phyloP scores from a whole-genome alignment of 352 stramenopile species.

The Pythium phragmiticola region DNA sequence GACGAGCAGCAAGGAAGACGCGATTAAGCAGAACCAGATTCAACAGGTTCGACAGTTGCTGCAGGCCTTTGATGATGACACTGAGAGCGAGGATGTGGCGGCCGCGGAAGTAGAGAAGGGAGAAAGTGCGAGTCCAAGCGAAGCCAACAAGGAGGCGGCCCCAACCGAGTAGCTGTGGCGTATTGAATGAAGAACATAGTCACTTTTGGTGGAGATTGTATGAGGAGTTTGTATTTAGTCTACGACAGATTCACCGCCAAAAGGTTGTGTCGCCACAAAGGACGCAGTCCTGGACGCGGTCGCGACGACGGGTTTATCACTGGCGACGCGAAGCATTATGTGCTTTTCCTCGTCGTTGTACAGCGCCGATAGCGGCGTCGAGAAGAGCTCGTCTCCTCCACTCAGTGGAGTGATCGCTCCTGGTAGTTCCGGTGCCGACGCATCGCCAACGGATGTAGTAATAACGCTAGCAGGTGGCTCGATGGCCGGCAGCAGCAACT shows the following conservation, averaged over 20 bases:
- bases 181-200: background rate
- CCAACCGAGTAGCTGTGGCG: constrained; percentile 2
- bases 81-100: background rate
- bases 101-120: background rate
- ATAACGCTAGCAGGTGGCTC: background rate
- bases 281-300: constrained; percentile 4
- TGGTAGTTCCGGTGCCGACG: background rate
- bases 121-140: background rate
- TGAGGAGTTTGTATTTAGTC: background rate
- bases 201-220: background rate
- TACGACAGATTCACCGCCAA: constrained; percentile 9
- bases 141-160: background rate
- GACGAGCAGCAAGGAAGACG: constrained; percentile 6
- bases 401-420: background rate
- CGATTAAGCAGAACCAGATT: constrained; percentile 38
- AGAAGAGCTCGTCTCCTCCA: constrained; percentile 30
- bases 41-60: constrained; percentile 39
- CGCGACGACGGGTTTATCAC: background rate
- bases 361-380: constrained; percentile 60
- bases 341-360: constrained; percentile 75
- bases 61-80: constrained; percentile 30
- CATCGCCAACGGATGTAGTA: background rate
- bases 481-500: background rate
- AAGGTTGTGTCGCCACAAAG: constrained; percentile 4
- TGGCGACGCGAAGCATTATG: constrained; percentile 52